Base-by-base conservation (phyloP, 371 early-diverging fungal genomes). In the Fennellomyces sp. region DNA sequence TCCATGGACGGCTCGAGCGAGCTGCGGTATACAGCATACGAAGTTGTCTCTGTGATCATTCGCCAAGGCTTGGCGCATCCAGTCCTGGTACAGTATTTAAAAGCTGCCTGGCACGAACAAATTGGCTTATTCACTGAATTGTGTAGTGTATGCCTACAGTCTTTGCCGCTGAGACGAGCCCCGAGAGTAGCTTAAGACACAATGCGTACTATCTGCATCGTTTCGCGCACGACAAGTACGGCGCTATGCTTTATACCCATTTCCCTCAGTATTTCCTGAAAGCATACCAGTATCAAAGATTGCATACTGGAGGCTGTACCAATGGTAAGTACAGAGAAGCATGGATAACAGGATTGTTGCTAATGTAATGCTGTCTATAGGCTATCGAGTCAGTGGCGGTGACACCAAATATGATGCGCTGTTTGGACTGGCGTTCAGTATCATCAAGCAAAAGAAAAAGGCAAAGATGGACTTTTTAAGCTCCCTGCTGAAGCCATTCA, bases 61-160 rank as follows among this genome's bases (percentile, higher is more conserved):
- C 86, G 90, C 52, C 95, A 94, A 61, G 96, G 95, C 0, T 76
- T 95, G 12, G 95, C 90, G 3, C 95, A 95, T 72, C 97, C 97
- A 21, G 81, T 92, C 3, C 65, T 89, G 52, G 87, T 87, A 65
- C 42, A 11, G 15, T n/a, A 51, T 19, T 60, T 13, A 23, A 48
- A 31, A 13, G 42, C 2, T 36, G 13, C 5, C 19, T 49, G 8
- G 1, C 48, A 6, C 10, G 8, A 33, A 29, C n/a, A 26, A 53
- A 45, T 31, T 2, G 29, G n/a, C 5, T 38, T 52, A 36, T 47
- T 52, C 28, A 15, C 11, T 28, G 10, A 26, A 25, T 21, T 21
- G 45, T 6, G 25, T 55, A 77, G 83, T 91, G 91, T 63, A 88
- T 96, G 77, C 92, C 97, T 5, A 87, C 84, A 5, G 76, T 97